Percentiles rank a stretch among this genome's conserved stretches.
phyloP scores from a whole-genome alignment of 169 alveolate species.

The Eimeria zaria region DNA sequence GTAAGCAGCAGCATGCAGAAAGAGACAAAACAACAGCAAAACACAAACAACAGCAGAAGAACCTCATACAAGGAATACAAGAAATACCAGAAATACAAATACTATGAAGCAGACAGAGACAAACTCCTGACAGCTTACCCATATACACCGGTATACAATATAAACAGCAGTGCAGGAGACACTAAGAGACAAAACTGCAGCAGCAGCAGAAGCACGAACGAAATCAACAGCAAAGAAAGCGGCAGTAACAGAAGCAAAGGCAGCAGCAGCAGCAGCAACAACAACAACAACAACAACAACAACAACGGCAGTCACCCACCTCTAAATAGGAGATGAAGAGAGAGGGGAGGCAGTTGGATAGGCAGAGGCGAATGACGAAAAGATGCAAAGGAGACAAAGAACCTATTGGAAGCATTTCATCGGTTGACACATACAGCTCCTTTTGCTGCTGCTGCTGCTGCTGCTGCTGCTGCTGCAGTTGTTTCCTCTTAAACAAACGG shows the following conservation, averaged over 20 bases:
- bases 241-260: neutral
- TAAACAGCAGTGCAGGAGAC: neutral
- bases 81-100: neutral
- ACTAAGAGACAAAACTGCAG: neutral
- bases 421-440: neutral
- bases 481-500: conserved; percentile 69
- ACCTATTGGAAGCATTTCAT: conserved; percentile 82
- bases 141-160: too few species aligned
- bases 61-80: neutral
- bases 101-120: neutral
- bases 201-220: too few species aligned
- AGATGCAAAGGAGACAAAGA: conserved; percentile 85
- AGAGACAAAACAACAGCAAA: neutral
- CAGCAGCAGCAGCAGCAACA: neutral
- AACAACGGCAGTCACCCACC: neutral
- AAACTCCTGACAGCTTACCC: too few species aligned
- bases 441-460: conserved; percentile 45
- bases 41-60: neutral
- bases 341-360: conserved; percentile 76
- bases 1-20: neutral
- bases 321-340: conserved; percentile 42
- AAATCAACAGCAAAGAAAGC: too few species aligned
- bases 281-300: neutral
- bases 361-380: conserved; percentile 85
- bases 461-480: neutral